Conservation (phyloP, 192 early-diverging fungal species). For the Paraglomus occultum region DNA sequence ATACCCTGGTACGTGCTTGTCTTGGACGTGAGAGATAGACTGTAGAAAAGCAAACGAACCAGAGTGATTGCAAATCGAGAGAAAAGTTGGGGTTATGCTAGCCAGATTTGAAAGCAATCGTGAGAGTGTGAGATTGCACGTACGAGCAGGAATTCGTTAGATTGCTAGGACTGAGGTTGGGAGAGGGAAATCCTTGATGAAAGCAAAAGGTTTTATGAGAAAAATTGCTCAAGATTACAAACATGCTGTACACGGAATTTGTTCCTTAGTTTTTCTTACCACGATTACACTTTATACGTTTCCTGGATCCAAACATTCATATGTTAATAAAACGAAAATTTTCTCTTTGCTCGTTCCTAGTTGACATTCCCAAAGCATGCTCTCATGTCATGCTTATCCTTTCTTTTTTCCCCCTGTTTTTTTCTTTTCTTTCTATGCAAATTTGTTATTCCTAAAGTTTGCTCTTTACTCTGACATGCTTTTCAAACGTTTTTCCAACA, state of each 20-base stretch:
- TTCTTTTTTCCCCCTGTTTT: constrained; percentile 7
- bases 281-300: constrained; percentile 17
- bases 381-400: background rate
- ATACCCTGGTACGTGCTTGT: constrained; percentile 34
- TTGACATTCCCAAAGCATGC: background rate
- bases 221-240: background rate
- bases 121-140: background rate
- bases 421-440: background rate
- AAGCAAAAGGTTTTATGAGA: background rate
- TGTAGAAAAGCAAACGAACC: no score
- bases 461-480: background rate
- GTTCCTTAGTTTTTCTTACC: no score
- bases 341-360: no score
- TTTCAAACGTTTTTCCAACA: background rate
- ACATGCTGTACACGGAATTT: background rate
- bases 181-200: background rate
- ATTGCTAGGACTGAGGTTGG: no score
- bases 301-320: constrained; percentile 11
- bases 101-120: constrained; percentile 8
- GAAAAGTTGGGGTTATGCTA: no score
- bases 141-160: background rate
- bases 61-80: no score
- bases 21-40: background rate
- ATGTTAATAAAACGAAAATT: background rate
- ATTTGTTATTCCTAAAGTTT: constrained; percentile 7